Evolutionary conservation across 257 asterid species (phyloP), one percentile per base, ranked within the genome.

Genomic region (Lithospermum erythrorhizon): DNA sequence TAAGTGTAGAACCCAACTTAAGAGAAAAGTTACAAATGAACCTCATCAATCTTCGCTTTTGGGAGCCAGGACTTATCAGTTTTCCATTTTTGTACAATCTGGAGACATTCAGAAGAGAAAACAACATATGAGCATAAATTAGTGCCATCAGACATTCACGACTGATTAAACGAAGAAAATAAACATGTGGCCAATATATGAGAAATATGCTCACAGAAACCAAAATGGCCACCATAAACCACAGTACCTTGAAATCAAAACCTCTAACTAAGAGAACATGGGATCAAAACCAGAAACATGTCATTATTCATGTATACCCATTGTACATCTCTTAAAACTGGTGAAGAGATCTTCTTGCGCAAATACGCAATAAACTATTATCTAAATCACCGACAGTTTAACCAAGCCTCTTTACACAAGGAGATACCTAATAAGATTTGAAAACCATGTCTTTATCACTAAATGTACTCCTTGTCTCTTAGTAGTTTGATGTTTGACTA

Each of bases 31-130:
- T 10, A 60, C 52, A 53, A 24, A 52, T 63, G 54, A 52, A 90
- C 98, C 98, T 90, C 95, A 59, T 90, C 91, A 65, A 87, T 79
- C 80, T 76, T 87, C 65, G 81, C 87, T 77, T 63, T 78, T 49
- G 96, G 95, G 73, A 93, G 83, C 98, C 98, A 93, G 55, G 96
- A 63, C 66, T 81, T 89, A 78, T 84, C 79, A 45, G 75, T 80
- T 73, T 86, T 95, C 98, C 95, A 93, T 75, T 79, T 81, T 64
- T 60, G 77, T 71, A 89, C 76, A 68, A 84, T 83, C 98, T 93
- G 77, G 72, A 62, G 56, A 58, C 55, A 7, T 35, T 35, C 45
- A 6, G 14, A 35, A 2, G 60, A 24, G 53, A 15, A 54, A 67
- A 67, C 64, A 61, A 57, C 56, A 62, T 37, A 61, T 74, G 24